phyloP scores from a whole-genome alignment of 2,329 filamentous ascomycete genomes.

The Tricladium varicosporioides region DNA sequence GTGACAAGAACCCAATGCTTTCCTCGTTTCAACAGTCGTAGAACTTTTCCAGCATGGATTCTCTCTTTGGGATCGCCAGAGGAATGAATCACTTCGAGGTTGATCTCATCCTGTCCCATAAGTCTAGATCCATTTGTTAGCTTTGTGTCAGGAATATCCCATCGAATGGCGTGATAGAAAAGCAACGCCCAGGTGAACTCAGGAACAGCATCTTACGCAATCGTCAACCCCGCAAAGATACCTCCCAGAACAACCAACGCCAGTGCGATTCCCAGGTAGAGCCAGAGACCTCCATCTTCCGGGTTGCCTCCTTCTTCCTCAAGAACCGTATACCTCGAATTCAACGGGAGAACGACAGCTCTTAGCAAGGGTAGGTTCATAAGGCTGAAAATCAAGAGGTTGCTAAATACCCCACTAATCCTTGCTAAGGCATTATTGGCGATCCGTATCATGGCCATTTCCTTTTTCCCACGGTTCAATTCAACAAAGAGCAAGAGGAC shows the following conservation, averaged over 20 bases:
- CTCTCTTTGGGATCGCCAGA: constrained; percentile 83
- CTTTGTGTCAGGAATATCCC: background rate
- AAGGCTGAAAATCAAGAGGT: no score
- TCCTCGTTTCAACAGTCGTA: constrained; percentile 76
- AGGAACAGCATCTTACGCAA: constrained; percentile 56
- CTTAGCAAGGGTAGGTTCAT: no score
- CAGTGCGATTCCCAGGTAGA: constrained; percentile 76
- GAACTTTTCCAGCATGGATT: constrained; percentile 78
- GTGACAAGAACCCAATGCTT: constrained; percentile 99
- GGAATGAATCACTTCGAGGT: constrained; percentile 88
- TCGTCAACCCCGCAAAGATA: constrained; percentile 91
- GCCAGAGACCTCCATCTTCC: constrained; percentile 68
- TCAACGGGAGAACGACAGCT: no score
- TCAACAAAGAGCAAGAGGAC: no score
- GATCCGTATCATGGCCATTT: no score
- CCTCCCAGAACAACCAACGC: constrained; percentile 83
- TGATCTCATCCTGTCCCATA: constrained; percentile 80
- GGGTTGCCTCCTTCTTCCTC: constrained; percentile 46
- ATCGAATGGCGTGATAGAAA: no score
- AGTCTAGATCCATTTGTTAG: constrained; percentile 25
- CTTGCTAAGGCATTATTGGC: no score
- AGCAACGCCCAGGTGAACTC: no score
- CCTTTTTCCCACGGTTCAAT: no score
- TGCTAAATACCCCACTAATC: no score
- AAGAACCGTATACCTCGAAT: constrained; percentile 44